These are phyloP conservation scores for Plicaturopsis crispa DNA, from an alignment of 768 basidiomycete genomes.

Conservation along the genomic window DNA sequence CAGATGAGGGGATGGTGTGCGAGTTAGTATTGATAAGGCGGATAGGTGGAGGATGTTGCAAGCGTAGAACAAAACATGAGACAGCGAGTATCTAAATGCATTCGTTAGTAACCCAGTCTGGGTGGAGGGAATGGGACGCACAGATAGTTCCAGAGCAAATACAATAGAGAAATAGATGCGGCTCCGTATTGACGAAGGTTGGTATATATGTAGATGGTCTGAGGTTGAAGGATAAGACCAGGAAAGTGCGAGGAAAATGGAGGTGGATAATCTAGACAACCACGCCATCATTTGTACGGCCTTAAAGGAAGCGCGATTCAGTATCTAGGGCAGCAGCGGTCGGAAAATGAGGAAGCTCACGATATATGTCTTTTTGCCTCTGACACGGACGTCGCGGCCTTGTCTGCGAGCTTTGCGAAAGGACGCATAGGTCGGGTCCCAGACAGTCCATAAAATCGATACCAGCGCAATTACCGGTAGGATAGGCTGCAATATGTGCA, in stretches of 20 bases:
- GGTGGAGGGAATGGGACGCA: constrained; percentile 24
- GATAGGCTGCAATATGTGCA: constrained; percentile 22
- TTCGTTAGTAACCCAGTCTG: constrained; percentile 1
- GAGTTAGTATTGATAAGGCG: constrained; percentile 57
- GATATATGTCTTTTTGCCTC: constrained; percentile 56
- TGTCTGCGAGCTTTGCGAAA: constrained; percentile 54
- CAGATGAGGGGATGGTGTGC: constrained; percentile 23
- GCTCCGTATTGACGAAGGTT: constrained; percentile 25
- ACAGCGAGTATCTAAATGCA: constrained; percentile 36
- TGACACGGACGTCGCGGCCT: constrained; percentile 63
- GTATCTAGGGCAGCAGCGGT: neutral
- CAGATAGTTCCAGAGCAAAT: constrained; percentile 46
- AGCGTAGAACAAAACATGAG: constrained; percentile 48
- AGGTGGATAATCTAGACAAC: constrained; percentile 46
- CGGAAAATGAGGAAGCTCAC: constrained; percentile 34
- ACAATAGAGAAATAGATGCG: constrained; percentile 40
- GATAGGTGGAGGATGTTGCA: constrained; percentile 65
- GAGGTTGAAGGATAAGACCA: constrained; percentile 31
- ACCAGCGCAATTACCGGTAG: constrained; percentile 44
- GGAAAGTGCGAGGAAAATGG: constrained; percentile 35
- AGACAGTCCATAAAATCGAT: constrained; percentile 73
- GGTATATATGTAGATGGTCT: constrained; percentile 31
- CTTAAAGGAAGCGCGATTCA: constrained; percentile 24
- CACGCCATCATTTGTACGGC: constrained; percentile 52
- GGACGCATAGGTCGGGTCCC: constrained; percentile 78